Base-by-base conservation (phyloP, 1,139 yeast genomes). In the Sugiyamaella novakii region DNA sequence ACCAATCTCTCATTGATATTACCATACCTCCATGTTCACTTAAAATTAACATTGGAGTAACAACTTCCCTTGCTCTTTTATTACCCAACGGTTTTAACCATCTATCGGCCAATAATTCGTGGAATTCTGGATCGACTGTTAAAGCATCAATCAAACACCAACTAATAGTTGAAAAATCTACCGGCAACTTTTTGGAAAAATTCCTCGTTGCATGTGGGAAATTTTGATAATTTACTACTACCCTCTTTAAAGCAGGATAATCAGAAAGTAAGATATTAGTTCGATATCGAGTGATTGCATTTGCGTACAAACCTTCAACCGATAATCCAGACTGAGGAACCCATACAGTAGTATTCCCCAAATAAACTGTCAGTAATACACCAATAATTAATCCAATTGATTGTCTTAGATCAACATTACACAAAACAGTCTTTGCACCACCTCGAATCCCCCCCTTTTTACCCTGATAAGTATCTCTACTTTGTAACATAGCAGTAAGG, bases 21-120 rank as follows among this genome's bases (percentile, higher is more conserved):
- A 91, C 92, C 82, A 92, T 87, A 2, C 99, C 99, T 28, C 98
- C 98, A 62, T 89, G 95, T 62, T 92, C 98, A 57, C 88, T 81
- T 47, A 92, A 71, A 0, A 97, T 87, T 40, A 94, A 73, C 76
- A 94, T 79, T 0, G 99, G 99, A 1, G 96, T 84, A 22, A 91
- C 83, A 2, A 91, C 87, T 51, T 82, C 81, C 36, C 85, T 78
- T 0, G 95, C 85, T 47, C 79, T 80, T 49, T 74, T 78, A 62
- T 95, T 89, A 0, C 98, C 98, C 51, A 92, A 70, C 2, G 98
- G 98, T 54, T 84, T 79, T 49, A 92, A 74, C 87, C 95, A 92
- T 54, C 98, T 77, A 58, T 89, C 94, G n/a, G 95, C 81, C 42
- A 92, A 72, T 62, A 92, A 83, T 59, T 88, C 95, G 61, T 89